Evolutionary conservation across 2,329 filamentous ascomycete genomes (phyloP), one percentile per base, ranked within the genome.

Genomic region (Rhinocladiella mackenziei): DNA sequence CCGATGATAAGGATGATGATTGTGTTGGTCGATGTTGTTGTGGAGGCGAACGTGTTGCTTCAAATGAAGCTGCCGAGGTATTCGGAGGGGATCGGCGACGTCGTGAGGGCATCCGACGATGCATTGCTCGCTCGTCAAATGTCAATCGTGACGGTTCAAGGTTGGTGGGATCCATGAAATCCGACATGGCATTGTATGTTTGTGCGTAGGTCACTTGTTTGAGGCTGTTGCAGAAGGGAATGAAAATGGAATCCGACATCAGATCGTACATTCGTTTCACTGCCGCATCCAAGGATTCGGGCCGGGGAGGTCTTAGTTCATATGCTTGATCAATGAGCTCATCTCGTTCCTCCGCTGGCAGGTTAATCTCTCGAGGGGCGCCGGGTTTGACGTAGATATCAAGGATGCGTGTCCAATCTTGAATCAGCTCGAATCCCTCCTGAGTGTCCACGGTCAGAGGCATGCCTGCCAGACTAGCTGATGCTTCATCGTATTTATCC

Each of bases 181-280:
- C 54, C 5, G 61, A 68, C 63, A 57, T 65, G 54, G 32, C 62
- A 61, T 29, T 63, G 32, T 59, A 62, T 33, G 71, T 66, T 30
- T 62, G 56, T n/a, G 75, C 69, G 22, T 64, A 61, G 1, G 70
- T 67, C 32, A 73, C 69, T 1, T 71, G 68, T 47, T 72, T 73
- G 35, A 74, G 68, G 51, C 73, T 77, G 65, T 95, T 91, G 41
- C 97, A 75, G 62, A 97, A 98, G 0, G 91, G 89, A 1, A 95
- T 82, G 39, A 97, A 74, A 0, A 97, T 86, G 3, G 89, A 96
- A 63, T 97, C 92, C 58, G 95, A 94, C 89, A 98, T 97, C 43
- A 98, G 73, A 57, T 97, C 92, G 64, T 91, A 89, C 29, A 96
- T 86, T 50, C 95, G 94, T 50, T 78, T 77, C 17, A 94, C 85